Conservation (phyloP, 2,329 filamentous ascomycete genomes). For the Microdochium trichocladiopsis region DNA sequence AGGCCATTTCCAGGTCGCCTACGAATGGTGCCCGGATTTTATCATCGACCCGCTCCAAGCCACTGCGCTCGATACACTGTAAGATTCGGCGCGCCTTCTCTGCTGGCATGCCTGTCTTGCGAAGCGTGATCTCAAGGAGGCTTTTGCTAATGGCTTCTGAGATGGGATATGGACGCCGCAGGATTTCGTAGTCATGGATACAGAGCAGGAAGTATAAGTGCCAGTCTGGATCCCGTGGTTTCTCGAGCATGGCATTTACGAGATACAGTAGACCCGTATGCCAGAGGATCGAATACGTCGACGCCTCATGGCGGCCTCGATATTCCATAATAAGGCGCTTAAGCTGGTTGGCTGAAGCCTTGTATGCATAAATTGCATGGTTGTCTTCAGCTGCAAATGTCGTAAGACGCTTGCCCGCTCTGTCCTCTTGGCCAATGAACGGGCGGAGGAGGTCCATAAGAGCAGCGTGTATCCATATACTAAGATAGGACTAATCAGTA, state of each 20-base stretch:
- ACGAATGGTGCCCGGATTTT: constrained; percentile 27
- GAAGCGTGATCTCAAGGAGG: constrained; percentile 27
- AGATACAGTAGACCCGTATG: constrained; percentile 31
- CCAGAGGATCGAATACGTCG: constrained; percentile 29
- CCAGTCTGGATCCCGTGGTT: constrained; percentile 19
- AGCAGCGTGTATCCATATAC: constrained; percentile 30
- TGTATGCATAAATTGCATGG: constrained; percentile 21
- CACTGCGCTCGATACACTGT: constrained; percentile 16
- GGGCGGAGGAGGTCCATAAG: constrained; percentile 28
- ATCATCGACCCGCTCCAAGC: constrained; percentile 9
- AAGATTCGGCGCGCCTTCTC: constrained; percentile 20
- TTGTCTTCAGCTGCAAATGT: constrained; percentile 21
- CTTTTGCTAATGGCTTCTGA: constrained; percentile 24
- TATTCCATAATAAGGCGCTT: constrained; percentile 29
- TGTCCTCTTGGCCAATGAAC: constrained; percentile 7
- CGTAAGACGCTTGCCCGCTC: constrained; percentile 5
- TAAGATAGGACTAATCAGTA: constrained; percentile 12
- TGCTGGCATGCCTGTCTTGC: constrained; percentile 20
- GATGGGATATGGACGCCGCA: constrained; percentile 26
- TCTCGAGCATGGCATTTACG: constrained; percentile 25
- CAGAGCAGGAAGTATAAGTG: constrained; percentile 28
- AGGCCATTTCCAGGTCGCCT: constrained; percentile 26
- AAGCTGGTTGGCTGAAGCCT: constrained; percentile 27
- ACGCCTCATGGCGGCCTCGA: constrained; percentile 21
- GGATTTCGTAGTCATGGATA: constrained; percentile 27